Evolutionary conservation across 2,329 filamentous ascomycete genomes (phyloP), one percentile per base, ranked within the genome.

Genomic region (Pseudogymnoascus sp.): DNA sequence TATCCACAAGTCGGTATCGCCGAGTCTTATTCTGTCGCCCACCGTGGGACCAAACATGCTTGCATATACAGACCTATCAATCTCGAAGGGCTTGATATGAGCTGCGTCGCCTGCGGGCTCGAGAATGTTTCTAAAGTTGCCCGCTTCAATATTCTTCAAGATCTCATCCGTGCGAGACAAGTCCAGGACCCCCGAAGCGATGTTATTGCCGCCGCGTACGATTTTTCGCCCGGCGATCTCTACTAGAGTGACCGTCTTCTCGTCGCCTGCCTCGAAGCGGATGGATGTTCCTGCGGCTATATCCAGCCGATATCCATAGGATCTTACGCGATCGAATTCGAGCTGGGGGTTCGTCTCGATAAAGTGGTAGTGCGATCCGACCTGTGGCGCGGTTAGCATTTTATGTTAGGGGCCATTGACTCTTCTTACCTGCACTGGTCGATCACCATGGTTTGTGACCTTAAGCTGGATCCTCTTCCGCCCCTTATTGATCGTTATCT

Each of bases 351-450:
- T 98, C n/a, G 87, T 89, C 78, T 98, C 93, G 72, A 96, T 86
- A 74, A 98, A 96, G 77, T 97, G 93, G 75, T 96, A 98, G 77
- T 98, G 93, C 33, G 91, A 96, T 33, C 93, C 93, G 65, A 90
- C 82, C 83, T 87, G 69, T 22, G 4, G n/a, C 22, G 19, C n/a
- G 1, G 19, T 65, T 56, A 68, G 62, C 37, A 41, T 7, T 16
- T 6, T 8, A 14, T 16, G 11, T 2, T 5, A 59, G 14, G 33
- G 10, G 12, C 59, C 38, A 66, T 46, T 46, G 26, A 16, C 41
- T 6, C 26, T 63, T 69, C 75, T 43, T 73, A 93, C 89, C 81
- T 97, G 93, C 65, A 97, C 89, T 1, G 93, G 93, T 33, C 93
- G 81, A 75, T 98, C 93, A 6, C 93, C 93, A 70, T 84, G 90